A percentile compares a stretch with the other conserved stretches of the same genome.
Evolutionary conservation across 495 filamentous ascomycete species (phyloP).

Genomic region (Beverwykella pulmonaria): DNA sequence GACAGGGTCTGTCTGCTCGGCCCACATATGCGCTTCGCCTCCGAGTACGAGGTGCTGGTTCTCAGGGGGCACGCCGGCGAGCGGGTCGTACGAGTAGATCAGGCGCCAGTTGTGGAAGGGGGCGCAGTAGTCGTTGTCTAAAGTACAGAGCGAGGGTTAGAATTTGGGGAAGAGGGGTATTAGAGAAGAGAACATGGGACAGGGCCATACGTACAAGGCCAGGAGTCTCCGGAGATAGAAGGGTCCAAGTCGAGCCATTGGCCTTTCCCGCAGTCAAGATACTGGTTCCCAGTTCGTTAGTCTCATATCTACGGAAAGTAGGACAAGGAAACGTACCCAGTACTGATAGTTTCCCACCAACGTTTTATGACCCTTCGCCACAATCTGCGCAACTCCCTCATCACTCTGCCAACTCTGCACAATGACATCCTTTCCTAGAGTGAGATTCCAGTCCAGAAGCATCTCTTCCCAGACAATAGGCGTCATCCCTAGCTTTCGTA

Average conservation of each 20-base stretch:
- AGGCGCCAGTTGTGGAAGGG: constrained; percentile 76
- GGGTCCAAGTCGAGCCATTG: constrained; percentile 70
- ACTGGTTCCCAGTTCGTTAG: constrained; percentile 48
- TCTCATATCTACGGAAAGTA: neutral
- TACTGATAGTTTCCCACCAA: constrained; percentile 75
- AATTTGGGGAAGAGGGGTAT: too few relatives aligned
- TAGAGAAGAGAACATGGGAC: too few relatives aligned
- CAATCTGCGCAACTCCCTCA: constrained; percentile 56
- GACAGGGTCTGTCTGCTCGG: constrained; percentile 71
- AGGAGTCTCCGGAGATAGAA: constrained; percentile 52
- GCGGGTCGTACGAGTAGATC: constrained; percentile 75
- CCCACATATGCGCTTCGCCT: constrained; percentile 77
- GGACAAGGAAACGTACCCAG: constrained; percentile 57
- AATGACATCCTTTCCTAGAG: constrained; percentile 62
- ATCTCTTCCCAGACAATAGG: constrained; percentile 86
- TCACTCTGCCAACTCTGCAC: constrained; percentile 74
- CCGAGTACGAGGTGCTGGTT: constrained; percentile 68
- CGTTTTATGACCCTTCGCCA: constrained; percentile 64
- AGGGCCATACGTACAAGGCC: too few relatives aligned
- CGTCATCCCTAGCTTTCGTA: constrained; percentile 60
- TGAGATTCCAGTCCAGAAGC: constrained; percentile 73
- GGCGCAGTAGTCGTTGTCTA: constrained; percentile 73
- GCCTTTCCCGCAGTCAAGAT: constrained; percentile 79
- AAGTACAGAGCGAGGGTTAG: too few relatives aligned
- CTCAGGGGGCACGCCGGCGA: constrained; percentile 58